Percentiles rank a stretch among this genome's conserved stretches.
phyloP scores from a whole-genome alignment of 1,284 basidiomycete genomes.

The Ceratobasidium sp. region DNA sequence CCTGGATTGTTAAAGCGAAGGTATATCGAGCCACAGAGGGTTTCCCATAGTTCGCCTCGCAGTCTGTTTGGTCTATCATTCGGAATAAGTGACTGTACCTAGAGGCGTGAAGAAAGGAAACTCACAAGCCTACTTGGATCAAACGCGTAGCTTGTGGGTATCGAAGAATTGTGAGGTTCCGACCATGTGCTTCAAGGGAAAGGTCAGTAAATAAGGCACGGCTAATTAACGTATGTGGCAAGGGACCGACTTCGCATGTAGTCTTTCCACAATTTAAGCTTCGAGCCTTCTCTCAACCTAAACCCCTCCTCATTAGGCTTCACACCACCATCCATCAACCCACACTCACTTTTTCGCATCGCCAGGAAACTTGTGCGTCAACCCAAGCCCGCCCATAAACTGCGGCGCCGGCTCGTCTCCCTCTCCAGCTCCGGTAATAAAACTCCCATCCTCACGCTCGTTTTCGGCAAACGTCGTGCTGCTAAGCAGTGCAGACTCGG shows the following conservation, averaged over 20 bases:
- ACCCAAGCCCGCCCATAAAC: conserved; percentile 88
- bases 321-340: not conserved
- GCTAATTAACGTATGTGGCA: conserved; percentile 1
- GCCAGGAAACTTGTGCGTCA: conserved; percentile 92
- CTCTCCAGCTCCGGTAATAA: conserved; percentile 61
- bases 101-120: not conserved
- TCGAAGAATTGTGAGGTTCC: conserved; percentile 91
- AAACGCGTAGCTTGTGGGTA: conserved; percentile 97
- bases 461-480: conserved; percentile 68
- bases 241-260: conserved; percentile 79
- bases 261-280: conserved; percentile 95
- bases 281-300: conserved; percentile 94
- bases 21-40: conserved; percentile 93
- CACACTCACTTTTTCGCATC: conserved; percentile 87
- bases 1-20: conserved; percentile 92
- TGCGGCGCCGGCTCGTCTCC: conserved; percentile 69
- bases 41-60: conserved; percentile 98
- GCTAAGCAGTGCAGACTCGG: conserved; percentile 83
- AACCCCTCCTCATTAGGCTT: conserved; percentile 22
- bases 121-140: conserved; percentile 89
- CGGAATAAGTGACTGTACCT: not conserved
- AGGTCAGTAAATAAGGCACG: conserved; percentile 14
- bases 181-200: conserved; percentile 75
- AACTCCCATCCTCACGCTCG: conserved; percentile 74
- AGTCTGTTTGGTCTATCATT: conserved; percentile 79